These are phyloP conservation scores for Kodamaea alishanica DNA, from an alignment of 1,139 yeast genomes.

Conservation along the genomic window DNA sequence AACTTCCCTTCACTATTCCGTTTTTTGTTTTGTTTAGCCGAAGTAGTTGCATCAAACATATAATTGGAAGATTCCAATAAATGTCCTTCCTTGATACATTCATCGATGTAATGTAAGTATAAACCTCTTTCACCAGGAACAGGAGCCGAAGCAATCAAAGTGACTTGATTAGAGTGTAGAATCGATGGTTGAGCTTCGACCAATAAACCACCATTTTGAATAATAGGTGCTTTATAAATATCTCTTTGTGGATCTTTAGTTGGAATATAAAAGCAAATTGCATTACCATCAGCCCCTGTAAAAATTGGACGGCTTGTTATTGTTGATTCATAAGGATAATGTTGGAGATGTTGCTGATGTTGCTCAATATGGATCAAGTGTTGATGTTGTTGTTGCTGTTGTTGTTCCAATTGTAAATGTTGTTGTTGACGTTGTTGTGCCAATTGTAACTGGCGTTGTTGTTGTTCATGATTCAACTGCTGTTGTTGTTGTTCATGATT, in stretches of 20 bases:
- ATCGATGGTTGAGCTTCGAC: conserved; percentile 15
- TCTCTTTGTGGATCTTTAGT: conserved; percentile 20
- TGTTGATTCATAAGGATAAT: conserved; percentile 1
- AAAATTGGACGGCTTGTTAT: conserved; percentile 4
- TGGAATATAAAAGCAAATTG: conserved; percentile 25
- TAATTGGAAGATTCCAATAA: conserved; percentile 7
- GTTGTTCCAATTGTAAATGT: conserved; percentile 6
- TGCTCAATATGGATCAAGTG: conserved; percentile 7
- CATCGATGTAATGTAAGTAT: conserved; percentile 12
- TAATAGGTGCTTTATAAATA: conserved; percentile 21
- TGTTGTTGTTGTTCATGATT: conserved; percentile 1
- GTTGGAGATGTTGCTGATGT: conserved; percentile 2
- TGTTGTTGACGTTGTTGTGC: conserved; percentile 8
- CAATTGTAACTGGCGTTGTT: conserved; percentile 7
- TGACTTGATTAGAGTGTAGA: conserved; percentile 7
- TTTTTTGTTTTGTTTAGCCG: background rate
- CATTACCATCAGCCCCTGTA: conserved; percentile 10
- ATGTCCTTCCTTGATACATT: conserved; percentile 10
- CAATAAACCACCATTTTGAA: conserved; percentile 31
- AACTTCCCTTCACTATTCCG: background rate
- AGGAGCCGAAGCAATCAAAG: conserved; percentile 11
- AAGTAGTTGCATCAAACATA: conserved; percentile 2
- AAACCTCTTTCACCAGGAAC: conserved; percentile 10
- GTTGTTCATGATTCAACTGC: conserved; percentile 4
- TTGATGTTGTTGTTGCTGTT: conserved; percentile 3